A percentile compares a stretch with the other conserved stretches of the same genome.
Evolutionary conservation across 1,284 basidiomycete genomes (phyloP).

Genomic region (Erythrobasidium hasegawianum): DNA sequence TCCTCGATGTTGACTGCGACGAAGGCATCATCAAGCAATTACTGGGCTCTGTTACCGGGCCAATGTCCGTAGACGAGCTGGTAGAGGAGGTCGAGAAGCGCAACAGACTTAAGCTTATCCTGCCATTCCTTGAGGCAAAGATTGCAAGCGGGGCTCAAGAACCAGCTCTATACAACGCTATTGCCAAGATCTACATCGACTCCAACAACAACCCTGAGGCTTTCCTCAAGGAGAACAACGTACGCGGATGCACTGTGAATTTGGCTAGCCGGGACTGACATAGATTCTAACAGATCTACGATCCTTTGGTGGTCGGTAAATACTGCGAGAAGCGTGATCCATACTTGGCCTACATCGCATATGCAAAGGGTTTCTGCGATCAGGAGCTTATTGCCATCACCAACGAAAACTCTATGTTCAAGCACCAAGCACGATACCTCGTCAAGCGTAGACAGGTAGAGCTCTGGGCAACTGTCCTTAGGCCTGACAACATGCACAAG

Average conservation of each 20-base stretch:
- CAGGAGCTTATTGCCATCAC: slow-evolving; percentile 96
- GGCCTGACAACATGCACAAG: slow-evolving; percentile 84
- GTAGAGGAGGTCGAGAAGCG: slow-evolving; percentile 95
- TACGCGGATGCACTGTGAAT: slow-evolving; percentile 50
- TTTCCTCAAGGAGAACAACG: slow-evolving; percentile 98
- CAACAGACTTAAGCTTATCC: slow-evolving; percentile 91
- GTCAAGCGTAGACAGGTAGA: slow-evolving; percentile 94
- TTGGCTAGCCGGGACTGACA: not conserved
- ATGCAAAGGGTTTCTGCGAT: slow-evolving; percentile 98
- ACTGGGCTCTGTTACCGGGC: slow-evolving; percentile 88
- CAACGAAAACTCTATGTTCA: slow-evolving; percentile 99
- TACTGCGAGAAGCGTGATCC: slow-evolving; percentile 99
- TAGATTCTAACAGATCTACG: slow-evolving; percentile 65
- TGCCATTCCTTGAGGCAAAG: slow-evolving; percentile 92
- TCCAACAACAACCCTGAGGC: slow-evolving; percentile 96
- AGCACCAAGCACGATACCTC: slow-evolving; percentile 97
- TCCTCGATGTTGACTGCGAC: slow-evolving; percentile 97
- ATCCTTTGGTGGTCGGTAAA: slow-evolving; percentile 93
- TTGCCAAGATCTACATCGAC: slow-evolving; percentile 98
- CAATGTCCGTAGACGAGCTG: slow-evolving; percentile 96
- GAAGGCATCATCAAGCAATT: slow-evolving; percentile 93
- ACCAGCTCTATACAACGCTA: slow-evolving; percentile 87
- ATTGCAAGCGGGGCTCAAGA: slow-evolving; percentile 91
- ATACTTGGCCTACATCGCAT: slow-evolving; percentile 97
- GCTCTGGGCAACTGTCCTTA: slow-evolving; percentile 93